phyloP scores from a whole-genome alignment of 2,329 filamentous ascomycete species.

The Clonostachys solani region DNA sequence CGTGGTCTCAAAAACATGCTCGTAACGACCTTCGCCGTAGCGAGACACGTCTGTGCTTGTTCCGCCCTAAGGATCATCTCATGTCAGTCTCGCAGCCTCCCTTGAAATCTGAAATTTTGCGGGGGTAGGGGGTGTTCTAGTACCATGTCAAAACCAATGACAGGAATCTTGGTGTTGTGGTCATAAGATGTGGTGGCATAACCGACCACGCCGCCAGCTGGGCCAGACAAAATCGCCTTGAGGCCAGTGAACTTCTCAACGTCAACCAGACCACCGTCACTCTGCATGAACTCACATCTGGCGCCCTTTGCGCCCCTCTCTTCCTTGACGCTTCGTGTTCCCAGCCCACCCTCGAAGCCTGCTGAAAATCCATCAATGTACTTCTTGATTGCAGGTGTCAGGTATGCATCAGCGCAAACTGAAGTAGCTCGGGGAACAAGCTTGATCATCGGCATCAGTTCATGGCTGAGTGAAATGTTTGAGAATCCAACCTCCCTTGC shows the following conservation, averaged over 20 bases:
- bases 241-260: constrained; percentile 81
- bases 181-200: constrained; percentile 93
- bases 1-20: constrained; percentile 92
- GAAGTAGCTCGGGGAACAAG: constrained; percentile 35
- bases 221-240: constrained; percentile 81
- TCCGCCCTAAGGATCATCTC: constrained; percentile 48
- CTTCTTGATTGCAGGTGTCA: constrained; percentile 35
- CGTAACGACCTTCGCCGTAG: constrained; percentile 80
- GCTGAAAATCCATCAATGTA: constrained; percentile 69
- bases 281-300: constrained; percentile 94
- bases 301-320: constrained; percentile 63
- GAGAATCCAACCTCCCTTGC: constrained; percentile 70
- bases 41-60: constrained; percentile 89
- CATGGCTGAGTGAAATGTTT: constrained; percentile 61
- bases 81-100: neutral
- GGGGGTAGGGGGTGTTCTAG: neutral
- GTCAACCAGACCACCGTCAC: constrained; percentile 70
- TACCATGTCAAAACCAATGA: constrained; percentile 92
- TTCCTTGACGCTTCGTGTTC: constrained; percentile 67
- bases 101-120: neutral
- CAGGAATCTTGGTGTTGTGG: constrained; percentile 71
- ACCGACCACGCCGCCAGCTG: constrained; percentile 89
- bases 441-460: constrained; percentile 39
- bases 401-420: constrained; percentile 37
- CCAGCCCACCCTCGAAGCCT: constrained; percentile 78